Conservation (phyloP, 2,329 filamentous ascomycete genomes). For the Paecilomyces variotii region DNA sequence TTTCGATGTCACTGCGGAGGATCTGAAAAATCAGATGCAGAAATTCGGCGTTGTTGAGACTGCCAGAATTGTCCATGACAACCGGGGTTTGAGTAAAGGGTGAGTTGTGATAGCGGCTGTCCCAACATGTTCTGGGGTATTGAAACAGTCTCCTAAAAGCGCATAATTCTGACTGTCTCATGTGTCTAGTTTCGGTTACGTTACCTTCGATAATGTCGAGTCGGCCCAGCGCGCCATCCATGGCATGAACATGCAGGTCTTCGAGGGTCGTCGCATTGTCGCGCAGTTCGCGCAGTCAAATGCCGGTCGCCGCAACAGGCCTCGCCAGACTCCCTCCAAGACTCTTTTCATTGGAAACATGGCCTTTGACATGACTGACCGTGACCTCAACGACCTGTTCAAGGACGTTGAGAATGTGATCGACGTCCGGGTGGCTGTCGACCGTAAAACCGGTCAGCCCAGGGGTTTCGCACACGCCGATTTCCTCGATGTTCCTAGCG, state of each 20-base stretch:
- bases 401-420: conserved; percentile 58
- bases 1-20: conserved; percentile 57
- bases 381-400: conserved; percentile 73
- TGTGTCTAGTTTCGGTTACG: conserved; percentile 54
- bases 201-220: conserved; percentile 49
- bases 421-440: conserved; percentile 75
- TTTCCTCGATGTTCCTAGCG: conserved; percentile 61
- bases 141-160: neutral
- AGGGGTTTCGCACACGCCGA: conserved; percentile 80
- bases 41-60: conserved; percentile 50
- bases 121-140: neutral
- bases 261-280: conserved; percentile 56
- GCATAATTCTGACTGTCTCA: conserved; percentile 5
- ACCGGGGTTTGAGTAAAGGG: conserved; percentile 61
- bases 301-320: conserved; percentile 4
- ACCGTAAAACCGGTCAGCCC: conserved; percentile 70
- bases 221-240: conserved; percentile 50
- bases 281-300: conserved; percentile 49
- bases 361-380: conserved; percentile 76
- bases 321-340: conserved; percentile 45
- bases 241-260: conserved; percentile 50
- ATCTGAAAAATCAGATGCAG: conserved; percentile 52
- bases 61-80: conserved; percentile 52
- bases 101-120: conserved; percentile 26
- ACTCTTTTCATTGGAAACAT: conserved; percentile 81